Conservation (phyloP, 2,329 filamentous ascomycete genomes). For the Botryotinia narcissicola region DNA sequence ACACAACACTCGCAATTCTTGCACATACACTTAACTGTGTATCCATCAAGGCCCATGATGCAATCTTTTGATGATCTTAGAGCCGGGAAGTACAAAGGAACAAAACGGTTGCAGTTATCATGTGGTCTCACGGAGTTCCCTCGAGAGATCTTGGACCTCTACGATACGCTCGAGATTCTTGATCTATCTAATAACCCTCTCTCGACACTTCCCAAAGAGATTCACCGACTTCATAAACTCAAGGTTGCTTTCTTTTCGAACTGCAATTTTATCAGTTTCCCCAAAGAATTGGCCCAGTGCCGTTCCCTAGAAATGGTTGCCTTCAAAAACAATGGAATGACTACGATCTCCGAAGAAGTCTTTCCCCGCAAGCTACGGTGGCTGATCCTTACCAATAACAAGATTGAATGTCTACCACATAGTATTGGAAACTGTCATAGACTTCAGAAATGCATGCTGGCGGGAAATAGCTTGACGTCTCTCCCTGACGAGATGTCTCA, state of each 20-base stretch:
- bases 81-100: slow-evolving; percentile 32
- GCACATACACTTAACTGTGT: not conserved
- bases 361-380: slow-evolving; percentile 47
- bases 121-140: slow-evolving; percentile 40
- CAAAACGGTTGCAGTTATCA: slow-evolving; percentile 34
- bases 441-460: slow-evolving; percentile 50
- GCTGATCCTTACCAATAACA: slow-evolving; percentile 50
- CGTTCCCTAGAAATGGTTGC: slow-evolving; percentile 49
- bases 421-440: slow-evolving; percentile 45
- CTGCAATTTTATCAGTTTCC: slow-evolving; percentile 46
- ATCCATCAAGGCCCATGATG: slow-evolving; percentile 22
- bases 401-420: slow-evolving; percentile 41
- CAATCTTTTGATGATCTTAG: slow-evolving; percentile 29
- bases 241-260: slow-evolving; percentile 48
- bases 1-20: not conserved
- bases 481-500: slow-evolving; percentile 45
- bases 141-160: slow-evolving; percentile 43
- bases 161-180: slow-evolving; percentile 45
- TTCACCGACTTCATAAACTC: slow-evolving; percentile 44
- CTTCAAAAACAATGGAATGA: slow-evolving; percentile 49
- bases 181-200: slow-evolving; percentile 49
- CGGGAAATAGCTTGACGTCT: slow-evolving; percentile 44
- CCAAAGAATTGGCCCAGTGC: slow-evolving; percentile 44
- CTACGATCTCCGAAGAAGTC: slow-evolving; percentile 42
- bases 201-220: slow-evolving; percentile 42